These are phyloP conservation scores for Fusarium abutilonis DNA, from an alignment of 2,329 filamentous ascomycete genomes.

Conservation along the genomic window DNA sequence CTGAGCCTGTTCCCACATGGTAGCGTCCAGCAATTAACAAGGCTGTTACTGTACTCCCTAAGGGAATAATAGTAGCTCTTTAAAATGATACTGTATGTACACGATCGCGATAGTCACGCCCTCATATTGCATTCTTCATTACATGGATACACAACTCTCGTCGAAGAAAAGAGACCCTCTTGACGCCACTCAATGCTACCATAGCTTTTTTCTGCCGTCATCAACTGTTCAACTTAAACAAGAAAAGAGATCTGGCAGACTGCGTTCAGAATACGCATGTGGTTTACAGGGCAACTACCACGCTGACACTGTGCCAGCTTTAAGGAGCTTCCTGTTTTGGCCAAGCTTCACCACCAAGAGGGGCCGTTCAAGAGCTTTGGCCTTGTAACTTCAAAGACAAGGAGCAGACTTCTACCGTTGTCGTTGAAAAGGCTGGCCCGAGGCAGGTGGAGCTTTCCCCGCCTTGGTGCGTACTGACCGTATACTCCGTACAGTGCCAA, in stretches of 20 bases:
- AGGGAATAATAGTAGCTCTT: conserved; percentile 4
- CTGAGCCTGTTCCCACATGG: no score
- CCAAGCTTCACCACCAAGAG: no score
- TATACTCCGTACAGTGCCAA: conserved; percentile 41
- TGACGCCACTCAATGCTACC: conserved; percentile 31
- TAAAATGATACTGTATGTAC: conserved; percentile 27
- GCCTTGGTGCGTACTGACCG: conserved; percentile 32
- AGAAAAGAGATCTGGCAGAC: conserved; percentile 10
- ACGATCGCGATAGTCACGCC: background rate
- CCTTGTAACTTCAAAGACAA: no score
- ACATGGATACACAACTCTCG: no score
- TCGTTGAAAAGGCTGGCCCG: conserved; percentile 32
- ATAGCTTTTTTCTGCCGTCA: conserved; percentile 16
- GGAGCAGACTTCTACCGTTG: no score
- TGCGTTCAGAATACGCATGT: conserved; percentile 14
- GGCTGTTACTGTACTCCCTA: no score
- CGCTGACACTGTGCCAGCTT: conserved; percentile 39
- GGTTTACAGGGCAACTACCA: conserved; percentile 6
- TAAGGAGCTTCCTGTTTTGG: conserved; percentile 43
- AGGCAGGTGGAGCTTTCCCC: conserved; percentile 36
- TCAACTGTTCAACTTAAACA: conserved; percentile 10
- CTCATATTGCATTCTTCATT: background rate
- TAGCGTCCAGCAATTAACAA: no score
- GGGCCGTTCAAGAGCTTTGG: no score
- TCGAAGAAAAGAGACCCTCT: background rate